Evolutionary conservation across 148 eudicot species (phyloP).

Genomic region (Nepenthes gracilis): DNA sequence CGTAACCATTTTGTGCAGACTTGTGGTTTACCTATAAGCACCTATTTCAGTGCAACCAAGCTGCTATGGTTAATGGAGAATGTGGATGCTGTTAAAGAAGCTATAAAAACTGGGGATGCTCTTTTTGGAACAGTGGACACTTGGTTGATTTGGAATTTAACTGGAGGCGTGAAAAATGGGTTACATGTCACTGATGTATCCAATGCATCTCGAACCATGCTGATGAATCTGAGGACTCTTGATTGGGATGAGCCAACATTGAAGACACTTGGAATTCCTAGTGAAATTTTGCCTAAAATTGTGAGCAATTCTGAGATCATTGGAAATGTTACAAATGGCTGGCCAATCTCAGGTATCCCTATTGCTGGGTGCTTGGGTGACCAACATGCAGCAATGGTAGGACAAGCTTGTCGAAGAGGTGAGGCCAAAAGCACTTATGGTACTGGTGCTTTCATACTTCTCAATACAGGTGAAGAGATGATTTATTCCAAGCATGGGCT

Average conservation of each 20-base stretch:
- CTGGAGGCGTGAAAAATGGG: constrained; percentile 69
- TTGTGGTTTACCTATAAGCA: constrained; percentile 92
- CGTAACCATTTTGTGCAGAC: constrained; percentile 72
- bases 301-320: constrained; percentile 79
- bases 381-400: constrained; percentile 98
- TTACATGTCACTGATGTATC: constrained; percentile 90
- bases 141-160: constrained; percentile 94
- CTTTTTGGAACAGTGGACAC: constrained; percentile 93
- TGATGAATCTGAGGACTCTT: constrained; percentile 79
- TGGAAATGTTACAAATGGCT: constrained; percentile 57
- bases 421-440: constrained; percentile 98
- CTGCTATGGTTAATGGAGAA: constrained; percentile 84
- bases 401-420: constrained; percentile 84
- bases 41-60: constrained; percentile 93
- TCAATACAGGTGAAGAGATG: constrained; percentile 72
- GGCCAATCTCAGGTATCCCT: constrained; percentile 78
- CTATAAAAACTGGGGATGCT: constrained; percentile 71
- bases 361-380: constrained; percentile 98
- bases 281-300: constrained; percentile 62
- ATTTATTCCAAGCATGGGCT: constrained; percentile 74
- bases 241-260: constrained; percentile 68
- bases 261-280: constrained; percentile 50
- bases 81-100: constrained; percentile 58
- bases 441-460: constrained; percentile 91
- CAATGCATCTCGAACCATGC: constrained; percentile 93